phyloP scores from a whole-genome alignment of 78 protist genomes.

The Diacronema lutheri region DNA sequence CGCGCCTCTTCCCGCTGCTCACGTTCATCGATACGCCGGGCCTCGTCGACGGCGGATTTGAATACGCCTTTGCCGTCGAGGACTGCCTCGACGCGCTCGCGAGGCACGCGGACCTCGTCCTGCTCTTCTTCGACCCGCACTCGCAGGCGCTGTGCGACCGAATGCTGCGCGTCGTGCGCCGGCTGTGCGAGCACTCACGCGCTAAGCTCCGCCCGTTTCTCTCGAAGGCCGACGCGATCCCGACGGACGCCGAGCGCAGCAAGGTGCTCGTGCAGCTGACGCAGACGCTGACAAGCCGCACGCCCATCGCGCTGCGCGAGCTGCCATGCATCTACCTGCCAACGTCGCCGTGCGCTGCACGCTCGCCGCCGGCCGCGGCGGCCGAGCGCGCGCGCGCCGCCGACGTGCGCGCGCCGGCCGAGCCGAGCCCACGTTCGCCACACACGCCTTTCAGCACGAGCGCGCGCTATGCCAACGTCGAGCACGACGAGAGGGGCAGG shows the following conservation, averaged over 20 bases:
- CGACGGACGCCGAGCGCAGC: neutral
- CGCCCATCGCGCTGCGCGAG: neutral
- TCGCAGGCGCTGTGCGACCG: slow-evolving; percentile 47
- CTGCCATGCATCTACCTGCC: slow-evolving; percentile 36
- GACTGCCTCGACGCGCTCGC: slow-evolving; percentile 1
- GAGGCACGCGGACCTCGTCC: slow-evolving; percentile 28
- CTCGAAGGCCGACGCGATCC: slow-evolving; percentile 18
- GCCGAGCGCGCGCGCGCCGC: neutral
- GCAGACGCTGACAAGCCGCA: slow-evolving; percentile 28
- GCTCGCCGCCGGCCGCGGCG: neutral
- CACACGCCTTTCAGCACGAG: neutral
- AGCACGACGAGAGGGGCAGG: too few species aligned
- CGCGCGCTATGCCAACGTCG: neutral
- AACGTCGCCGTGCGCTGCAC: neutral
- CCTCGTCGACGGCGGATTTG: slow-evolving; percentile 45
- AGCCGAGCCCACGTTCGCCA: neutral
- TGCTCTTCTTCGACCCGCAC: slow-evolving; percentile 50
- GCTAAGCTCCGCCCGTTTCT: slow-evolving; percentile 23
- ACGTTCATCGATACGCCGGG: slow-evolving; percentile 61
- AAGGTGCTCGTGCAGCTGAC: slow-evolving; percentile 52
- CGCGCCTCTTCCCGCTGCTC: neutral
- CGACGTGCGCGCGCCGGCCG: neutral
- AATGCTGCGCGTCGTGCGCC: slow-evolving; percentile 8
- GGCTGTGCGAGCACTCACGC: neutral
- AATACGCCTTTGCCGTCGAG: slow-evolving; percentile 39